A percentile compares a stretch with the other conserved stretches of the same genome.
phyloP scores from a whole-genome alignment of 345 rosid genomes.

The Eucalyptus erythrocorys region DNA sequence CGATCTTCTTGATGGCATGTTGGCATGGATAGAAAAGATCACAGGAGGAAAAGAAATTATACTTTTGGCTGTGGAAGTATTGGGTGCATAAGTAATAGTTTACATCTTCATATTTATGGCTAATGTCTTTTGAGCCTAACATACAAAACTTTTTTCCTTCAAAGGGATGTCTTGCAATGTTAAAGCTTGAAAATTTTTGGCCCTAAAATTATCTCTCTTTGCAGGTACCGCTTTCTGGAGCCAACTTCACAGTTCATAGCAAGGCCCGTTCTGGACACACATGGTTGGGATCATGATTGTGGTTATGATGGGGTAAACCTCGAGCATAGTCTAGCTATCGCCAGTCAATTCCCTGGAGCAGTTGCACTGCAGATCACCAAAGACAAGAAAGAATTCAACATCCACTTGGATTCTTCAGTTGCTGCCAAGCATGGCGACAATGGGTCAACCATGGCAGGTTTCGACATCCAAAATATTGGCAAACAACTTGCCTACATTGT shows the following conservation, averaged over 20 bases:
- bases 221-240: constrained; percentile 72
- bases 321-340: constrained; percentile 59
- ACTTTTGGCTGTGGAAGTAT: background rate
- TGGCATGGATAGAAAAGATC: background rate
- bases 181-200: background rate
- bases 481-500: constrained; percentile 83
- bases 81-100: background rate
- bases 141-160: background rate
- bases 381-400: constrained; percentile 91
- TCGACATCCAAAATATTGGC: constrained; percentile 92
- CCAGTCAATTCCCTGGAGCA: constrained; percentile 58
- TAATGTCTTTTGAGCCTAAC: background rate
- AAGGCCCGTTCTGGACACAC: constrained; percentile 86
- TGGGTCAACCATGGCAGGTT: constrained; percentile 91
- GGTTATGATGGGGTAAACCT: constrained; percentile 92
- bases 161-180: background rate
- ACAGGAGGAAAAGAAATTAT: background rate
- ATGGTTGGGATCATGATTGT: constrained; percentile 99
- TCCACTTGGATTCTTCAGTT: constrained; percentile 87
- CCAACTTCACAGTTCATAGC: constrained; percentile 77
- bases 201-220: background rate
- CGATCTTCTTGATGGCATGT: background rate
- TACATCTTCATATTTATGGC: background rate
- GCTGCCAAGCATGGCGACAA: constrained; percentile 70
- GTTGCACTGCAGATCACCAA: constrained; percentile 79